Conservation (phyloP, 371 early-diverging fungal species). For the Saksenaea vasiformis region DNA sequence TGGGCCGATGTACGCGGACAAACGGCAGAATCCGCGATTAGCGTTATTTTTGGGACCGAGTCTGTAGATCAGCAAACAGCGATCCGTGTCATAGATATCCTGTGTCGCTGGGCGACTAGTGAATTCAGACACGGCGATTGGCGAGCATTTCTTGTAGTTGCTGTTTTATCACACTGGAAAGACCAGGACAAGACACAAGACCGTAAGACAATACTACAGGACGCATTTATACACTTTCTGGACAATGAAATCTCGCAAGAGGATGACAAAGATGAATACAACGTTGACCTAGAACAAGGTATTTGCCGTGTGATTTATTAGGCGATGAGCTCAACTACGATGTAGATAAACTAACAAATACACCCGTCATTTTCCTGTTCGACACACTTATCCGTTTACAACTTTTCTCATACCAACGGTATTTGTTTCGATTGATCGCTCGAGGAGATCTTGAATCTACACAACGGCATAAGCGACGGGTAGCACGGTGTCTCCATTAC, state of each 20-base stretch:
- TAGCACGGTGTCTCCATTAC: constrained; percentile 53
- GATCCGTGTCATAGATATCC: constrained; percentile 24
- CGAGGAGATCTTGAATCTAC: constrained; percentile 60
- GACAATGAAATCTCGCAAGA: constrained; percentile 25
- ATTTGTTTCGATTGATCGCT: constrained; percentile 64
- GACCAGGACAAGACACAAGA: constrained; percentile 28
- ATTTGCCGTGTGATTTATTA: not conserved
- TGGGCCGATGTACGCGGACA: constrained; percentile 43
- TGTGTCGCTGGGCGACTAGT: constrained; percentile 67
- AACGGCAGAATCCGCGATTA: constrained; percentile 29
- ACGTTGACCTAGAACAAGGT: constrained; percentile 7
- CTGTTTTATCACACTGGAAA: constrained; percentile 53
- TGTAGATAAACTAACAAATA: constrained; percentile 3
- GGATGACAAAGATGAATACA: constrained; percentile 1
- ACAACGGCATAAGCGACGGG: constrained; percentile 39
- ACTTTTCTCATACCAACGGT: constrained; percentile 66
- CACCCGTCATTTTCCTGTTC: constrained; percentile 44
- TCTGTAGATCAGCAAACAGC: constrained; percentile 14
- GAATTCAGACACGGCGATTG: constrained; percentile 58
- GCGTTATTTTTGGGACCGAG: constrained; percentile 28
- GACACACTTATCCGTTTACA: constrained; percentile 59
- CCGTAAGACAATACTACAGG: constrained; percentile 36
- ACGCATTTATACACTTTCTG: constrained; percentile 47
- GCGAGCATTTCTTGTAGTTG: constrained; percentile 58
- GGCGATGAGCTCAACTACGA: not conserved